Evolutionary conservation across 106 monocot genomes (phyloP).

Genomic region (Narthecium ossifragum): DNA sequence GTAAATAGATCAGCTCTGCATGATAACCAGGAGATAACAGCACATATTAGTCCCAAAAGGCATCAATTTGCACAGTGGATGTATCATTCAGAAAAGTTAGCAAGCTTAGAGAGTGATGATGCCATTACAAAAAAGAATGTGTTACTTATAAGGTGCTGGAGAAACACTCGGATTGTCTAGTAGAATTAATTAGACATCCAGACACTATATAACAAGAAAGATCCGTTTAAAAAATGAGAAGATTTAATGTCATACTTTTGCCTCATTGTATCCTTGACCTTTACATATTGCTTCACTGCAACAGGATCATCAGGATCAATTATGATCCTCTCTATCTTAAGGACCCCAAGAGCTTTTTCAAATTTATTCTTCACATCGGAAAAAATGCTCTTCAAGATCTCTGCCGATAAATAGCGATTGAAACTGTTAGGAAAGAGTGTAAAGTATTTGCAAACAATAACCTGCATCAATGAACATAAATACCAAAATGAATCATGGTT

Average conservation of each 20-base stretch:
- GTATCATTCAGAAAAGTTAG: too few relatives aligned
- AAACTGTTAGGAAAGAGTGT: neutral
- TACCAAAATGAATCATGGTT: neutral
- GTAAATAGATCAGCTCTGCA: slow-evolving; percentile 79
- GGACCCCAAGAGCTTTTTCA: slow-evolving; percentile 59
- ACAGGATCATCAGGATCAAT: slow-evolving; percentile 85
- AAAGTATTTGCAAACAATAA: too few relatives aligned
- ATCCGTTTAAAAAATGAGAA: too few relatives aligned
- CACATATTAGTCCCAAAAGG: too few relatives aligned
- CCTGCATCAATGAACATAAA: neutral
- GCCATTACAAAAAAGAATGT: too few relatives aligned
- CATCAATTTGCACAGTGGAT: too few relatives aligned
- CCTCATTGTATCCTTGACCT: slow-evolving; percentile 73
- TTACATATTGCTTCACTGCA: slow-evolving; percentile 77
- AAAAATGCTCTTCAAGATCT: slow-evolving; percentile 90
- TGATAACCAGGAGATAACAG: neutral
- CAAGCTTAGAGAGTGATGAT: too few relatives aligned
- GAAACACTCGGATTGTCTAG: too few relatives aligned
- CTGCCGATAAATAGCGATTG: slow-evolving; percentile 17
- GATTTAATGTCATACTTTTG: slow-evolving; percentile 75
- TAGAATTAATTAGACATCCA: too few relatives aligned
- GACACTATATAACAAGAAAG: too few relatives aligned
- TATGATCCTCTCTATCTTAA: slow-evolving; percentile 82
- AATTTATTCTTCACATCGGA: slow-evolving; percentile 92
- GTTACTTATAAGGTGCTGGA: too few relatives aligned